These are phyloP conservation scores for Thelephora ganbajun DNA, from an alignment of 768 basidiomycete species.

Conservation along the genomic window DNA sequence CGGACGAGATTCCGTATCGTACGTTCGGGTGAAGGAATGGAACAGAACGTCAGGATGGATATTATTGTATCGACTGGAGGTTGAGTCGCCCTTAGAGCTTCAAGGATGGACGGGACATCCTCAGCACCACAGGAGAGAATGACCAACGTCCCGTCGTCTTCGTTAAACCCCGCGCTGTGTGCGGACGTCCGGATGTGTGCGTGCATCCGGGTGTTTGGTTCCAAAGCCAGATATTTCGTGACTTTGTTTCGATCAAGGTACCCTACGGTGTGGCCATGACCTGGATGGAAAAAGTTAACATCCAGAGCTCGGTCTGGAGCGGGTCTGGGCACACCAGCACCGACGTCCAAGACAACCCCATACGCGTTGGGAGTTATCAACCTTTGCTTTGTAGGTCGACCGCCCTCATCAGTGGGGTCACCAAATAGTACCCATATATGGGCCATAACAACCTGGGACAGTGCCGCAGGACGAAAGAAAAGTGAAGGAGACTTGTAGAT, in stretches of 20 bases:
- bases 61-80: slow-evolving; percentile 42
- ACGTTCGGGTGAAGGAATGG: slow-evolving; percentile 39
- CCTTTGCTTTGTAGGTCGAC: slow-evolving; percentile 23
- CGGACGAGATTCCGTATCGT: slow-evolving; percentile 32
- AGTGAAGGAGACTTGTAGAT: slow-evolving; percentile 28
- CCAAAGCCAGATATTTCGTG: slow-evolving; percentile 54
- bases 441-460: slow-evolving; percentile 45
- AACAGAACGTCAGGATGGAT: slow-evolving; percentile 53
- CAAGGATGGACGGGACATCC: slow-evolving; percentile 34
- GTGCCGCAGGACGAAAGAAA: slow-evolving; percentile 25
- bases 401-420: slow-evolving; percentile 28
- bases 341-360: slow-evolving; percentile 54
- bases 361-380: slow-evolving; percentile 41
- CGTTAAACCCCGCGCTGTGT: slow-evolving; percentile 33
- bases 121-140: slow-evolving; percentile 56
- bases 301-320: neutral
- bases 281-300: slow-evolving; percentile 17
- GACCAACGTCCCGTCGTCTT: slow-evolving; percentile 35
- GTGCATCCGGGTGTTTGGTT: slow-evolving; percentile 61
- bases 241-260: slow-evolving; percentile 46
- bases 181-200: slow-evolving; percentile 35
- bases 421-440: slow-evolving; percentile 42
- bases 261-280: slow-evolving; percentile 45
- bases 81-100: slow-evolving; percentile 21
- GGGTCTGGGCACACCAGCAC: slow-evolving; percentile 34